Percentiles rank a stretch among this genome's conserved stretches.
These are phyloP conservation scores for Physocladia obscura DNA, from an alignment of 192 early-diverging fungal species.

Conservation along the genomic window DNA sequence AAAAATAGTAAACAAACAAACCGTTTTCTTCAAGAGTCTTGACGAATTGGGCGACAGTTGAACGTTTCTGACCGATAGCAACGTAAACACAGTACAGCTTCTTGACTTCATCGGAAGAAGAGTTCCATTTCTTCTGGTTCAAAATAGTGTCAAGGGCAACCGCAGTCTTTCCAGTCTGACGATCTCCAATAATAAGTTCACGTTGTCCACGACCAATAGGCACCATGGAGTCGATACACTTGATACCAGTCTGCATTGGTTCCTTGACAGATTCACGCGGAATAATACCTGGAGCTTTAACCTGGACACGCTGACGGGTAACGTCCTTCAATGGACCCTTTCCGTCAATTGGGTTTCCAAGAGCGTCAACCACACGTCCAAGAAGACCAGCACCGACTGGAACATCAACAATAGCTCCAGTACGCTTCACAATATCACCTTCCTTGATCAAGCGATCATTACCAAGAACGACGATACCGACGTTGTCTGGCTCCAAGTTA, in stretches of 20 bases:
- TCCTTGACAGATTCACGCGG: constrained; percentile 98
- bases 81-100: constrained; percentile 99
- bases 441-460: constrained; percentile 99
- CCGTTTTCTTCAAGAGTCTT: constrained; percentile 93
- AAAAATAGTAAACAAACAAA: neutral
- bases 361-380: constrained; percentile 97
- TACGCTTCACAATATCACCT: constrained; percentile 99
- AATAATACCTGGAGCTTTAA: constrained; percentile 99
- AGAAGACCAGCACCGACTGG: constrained; percentile 92
- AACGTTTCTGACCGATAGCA: constrained; percentile 98
- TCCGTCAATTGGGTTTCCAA: constrained; percentile 99
- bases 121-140: constrained; percentile 99
- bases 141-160: constrained; percentile 98
- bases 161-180: constrained; percentile 99
- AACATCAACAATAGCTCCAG: constrained; percentile 97
- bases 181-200: constrained; percentile 99
- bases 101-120: constrained; percentile 90
- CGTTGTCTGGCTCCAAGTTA: constrained; percentile 99
- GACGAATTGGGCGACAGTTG: constrained; percentile 98
- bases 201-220: constrained; percentile 99
- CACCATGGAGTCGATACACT: constrained; percentile 99
- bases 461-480: constrained; percentile 99
- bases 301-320: constrained; percentile 89
- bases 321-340: constrained; percentile 92
- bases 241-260: constrained; percentile 99